Conservation (phyloP, 164 flowering plant species). For the Euptelea pleiosperma region DNA sequence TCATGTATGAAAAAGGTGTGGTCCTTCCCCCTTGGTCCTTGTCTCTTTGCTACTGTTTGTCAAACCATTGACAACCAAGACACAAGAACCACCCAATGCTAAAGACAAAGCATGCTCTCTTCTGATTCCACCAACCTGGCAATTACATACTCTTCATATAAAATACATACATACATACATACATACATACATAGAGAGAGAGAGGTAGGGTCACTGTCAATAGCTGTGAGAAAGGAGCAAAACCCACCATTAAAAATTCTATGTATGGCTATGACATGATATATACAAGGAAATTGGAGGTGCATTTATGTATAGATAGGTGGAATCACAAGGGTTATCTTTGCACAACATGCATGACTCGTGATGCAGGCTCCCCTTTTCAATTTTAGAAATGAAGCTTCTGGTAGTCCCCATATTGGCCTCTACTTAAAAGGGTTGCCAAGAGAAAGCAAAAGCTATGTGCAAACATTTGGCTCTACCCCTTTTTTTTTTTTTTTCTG, state of each 20-base stretch:
- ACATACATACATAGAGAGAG: too few relatives aligned
- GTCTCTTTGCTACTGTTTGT: conserved; percentile 29
- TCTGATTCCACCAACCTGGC: conserved; percentile 38
- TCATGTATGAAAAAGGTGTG: conserved; percentile 19
- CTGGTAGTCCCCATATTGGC: neutral
- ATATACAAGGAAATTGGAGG: conserved; percentile 4
- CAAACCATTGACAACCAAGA: conserved; percentile 23
- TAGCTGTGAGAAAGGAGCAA: conserved; percentile 34
- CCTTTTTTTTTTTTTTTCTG: neutral
- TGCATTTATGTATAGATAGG: conserved; percentile 6
- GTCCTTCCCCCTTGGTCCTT: conserved; percentile 28
- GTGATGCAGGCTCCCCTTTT: too few relatives aligned
- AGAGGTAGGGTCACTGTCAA: conserved; percentile 24
- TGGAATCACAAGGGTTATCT: conserved; percentile 4
- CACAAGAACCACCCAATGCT: conserved; percentile 33
- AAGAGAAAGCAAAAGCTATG: neutral
- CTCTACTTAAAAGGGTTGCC: neutral
- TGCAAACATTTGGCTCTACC: neutral
- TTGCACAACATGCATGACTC: conserved; percentile 4
- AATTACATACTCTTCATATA: conserved; percentile 12
- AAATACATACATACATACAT: conserved; percentile 6
- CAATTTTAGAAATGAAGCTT: neutral
- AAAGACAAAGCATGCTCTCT: conserved; percentile 31
- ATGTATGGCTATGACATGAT: too few relatives aligned
- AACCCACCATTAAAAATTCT: conserved; percentile 28